Conservation (phyloP, 768 basidiomycete species). For the Candolleomyces aberdarensis region DNA sequence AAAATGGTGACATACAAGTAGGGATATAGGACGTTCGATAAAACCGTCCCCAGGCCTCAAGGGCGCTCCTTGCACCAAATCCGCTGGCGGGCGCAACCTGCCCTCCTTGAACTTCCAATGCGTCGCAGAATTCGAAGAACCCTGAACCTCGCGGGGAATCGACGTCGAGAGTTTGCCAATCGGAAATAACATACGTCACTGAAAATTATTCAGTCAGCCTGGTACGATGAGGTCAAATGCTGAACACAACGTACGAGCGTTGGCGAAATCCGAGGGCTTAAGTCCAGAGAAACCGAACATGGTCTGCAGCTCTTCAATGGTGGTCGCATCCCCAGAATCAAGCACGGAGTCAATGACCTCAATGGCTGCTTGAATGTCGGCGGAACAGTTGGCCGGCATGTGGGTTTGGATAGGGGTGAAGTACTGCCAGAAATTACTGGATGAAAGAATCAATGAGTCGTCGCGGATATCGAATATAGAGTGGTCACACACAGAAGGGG, state of each 20-base stretch:
- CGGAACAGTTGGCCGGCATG: slow-evolving; percentile 72
- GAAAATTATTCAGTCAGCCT: slow-evolving; percentile 24
- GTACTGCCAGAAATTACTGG: slow-evolving; percentile 63
- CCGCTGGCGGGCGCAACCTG: slow-evolving; percentile 45
- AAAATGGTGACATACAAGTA: neutral
- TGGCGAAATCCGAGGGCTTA: slow-evolving; percentile 61
- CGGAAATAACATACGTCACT: slow-evolving; percentile 59
- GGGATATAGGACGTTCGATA: neutral
- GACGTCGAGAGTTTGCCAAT: slow-evolving; percentile 65
- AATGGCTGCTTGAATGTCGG: slow-evolving; percentile 65
- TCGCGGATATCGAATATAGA: neutral
- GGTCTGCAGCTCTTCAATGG: slow-evolving; percentile 52
- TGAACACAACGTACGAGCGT: slow-evolving; percentile 37
- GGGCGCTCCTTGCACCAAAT: slow-evolving; percentile 60
- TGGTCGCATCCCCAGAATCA: slow-evolving; percentile 34
- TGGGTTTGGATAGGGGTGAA: slow-evolving; percentile 66
- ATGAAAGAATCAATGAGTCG: neutral
- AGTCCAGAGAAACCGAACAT: slow-evolving; percentile 55
- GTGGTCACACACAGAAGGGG: slow-evolving; percentile 41
- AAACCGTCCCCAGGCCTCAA: slow-evolving; percentile 56
- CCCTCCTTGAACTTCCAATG: slow-evolving; percentile 60
- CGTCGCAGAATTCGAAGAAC: slow-evolving; percentile 65
- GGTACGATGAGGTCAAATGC: slow-evolving; percentile 29
- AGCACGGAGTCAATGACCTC: slow-evolving; percentile 58
- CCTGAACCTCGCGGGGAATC: slow-evolving; percentile 38